phyloP scores from a whole-genome alignment of 1,284 basidiomycete species.

The Puccinia horiana region DNA sequence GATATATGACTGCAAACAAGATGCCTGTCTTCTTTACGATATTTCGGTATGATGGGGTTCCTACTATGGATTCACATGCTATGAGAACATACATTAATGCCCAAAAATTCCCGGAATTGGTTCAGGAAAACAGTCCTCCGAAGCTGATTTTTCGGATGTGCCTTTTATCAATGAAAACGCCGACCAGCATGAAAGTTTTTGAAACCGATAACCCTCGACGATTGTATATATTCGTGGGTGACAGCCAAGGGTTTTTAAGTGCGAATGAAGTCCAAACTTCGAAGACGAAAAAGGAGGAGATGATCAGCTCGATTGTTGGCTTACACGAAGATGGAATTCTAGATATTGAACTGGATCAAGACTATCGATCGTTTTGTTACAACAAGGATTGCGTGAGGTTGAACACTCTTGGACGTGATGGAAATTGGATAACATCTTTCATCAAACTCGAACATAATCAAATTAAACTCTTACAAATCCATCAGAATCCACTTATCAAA shows the following conservation, averaged over 20 bases:
- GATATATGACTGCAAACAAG: slow-evolving; percentile 12
- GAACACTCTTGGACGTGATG: slow-evolving; percentile 16
- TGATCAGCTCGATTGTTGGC: neutral
- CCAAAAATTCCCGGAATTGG: neutral
- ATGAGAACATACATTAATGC: neutral
- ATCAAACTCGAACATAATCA: neutral
- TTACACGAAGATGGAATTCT: slow-evolving; percentile 16
- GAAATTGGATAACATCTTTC: neutral
- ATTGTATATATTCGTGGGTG: neutral
- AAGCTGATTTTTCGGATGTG: neutral
- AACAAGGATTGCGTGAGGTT: neutral
- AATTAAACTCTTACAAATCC: slow-evolving; percentile 12
- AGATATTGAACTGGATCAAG: slow-evolving; percentile 7
- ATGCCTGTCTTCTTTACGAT: slow-evolving; percentile 23
- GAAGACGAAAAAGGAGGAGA: too few species aligned
- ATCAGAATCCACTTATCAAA: neutral
- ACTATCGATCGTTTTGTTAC: neutral
- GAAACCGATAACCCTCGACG: neutral
- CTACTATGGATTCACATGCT: neutral
- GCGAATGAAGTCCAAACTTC: neutral
- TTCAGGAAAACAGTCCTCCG: neutral
- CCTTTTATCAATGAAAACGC: neutral
- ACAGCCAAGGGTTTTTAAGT: neutral
- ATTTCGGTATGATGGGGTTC: neutral
- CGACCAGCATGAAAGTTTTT: neutral